Conservation (phyloP, 1,284 basidiomycete species). For the Rugiboletus extremiorientalis region DNA sequence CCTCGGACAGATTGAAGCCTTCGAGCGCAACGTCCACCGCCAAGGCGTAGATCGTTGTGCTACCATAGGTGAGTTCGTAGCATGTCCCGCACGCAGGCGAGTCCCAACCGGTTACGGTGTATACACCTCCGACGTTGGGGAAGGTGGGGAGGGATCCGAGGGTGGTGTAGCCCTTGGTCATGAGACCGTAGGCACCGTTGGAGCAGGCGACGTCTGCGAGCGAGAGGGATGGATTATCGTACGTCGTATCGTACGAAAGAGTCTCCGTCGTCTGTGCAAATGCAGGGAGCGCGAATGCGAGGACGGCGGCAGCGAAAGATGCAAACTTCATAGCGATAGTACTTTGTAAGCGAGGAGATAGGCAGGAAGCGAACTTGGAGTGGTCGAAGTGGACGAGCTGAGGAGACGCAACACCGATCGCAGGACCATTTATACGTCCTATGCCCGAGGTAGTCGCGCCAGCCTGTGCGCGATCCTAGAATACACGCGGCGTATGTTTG, state of each 20-base stretch:
- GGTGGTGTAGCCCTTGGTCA: conserved; percentile 41
- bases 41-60: conserved; percentile 22
- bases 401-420: too few relatives aligned
- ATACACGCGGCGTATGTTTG: background rate
- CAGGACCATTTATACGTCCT: conserved; percentile 17
- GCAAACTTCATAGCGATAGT: background rate
- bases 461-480: background rate
- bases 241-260: conserved; percentile 36
- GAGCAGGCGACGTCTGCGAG: conserved; percentile 49
- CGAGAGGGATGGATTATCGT: conserved; percentile 38
- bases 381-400: background rate
- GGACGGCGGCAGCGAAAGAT: conserved; percentile 13
- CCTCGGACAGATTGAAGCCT: conserved; percentile 37
- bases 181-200: conserved; percentile 41
- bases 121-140: conserved; percentile 52
- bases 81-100: conserved; percentile 37
- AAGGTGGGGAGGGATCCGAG: conserved; percentile 48
- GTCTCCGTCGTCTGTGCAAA: conserved; percentile 9
- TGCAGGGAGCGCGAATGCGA: conserved; percentile 18
- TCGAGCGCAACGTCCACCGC: conserved; percentile 34
- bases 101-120: conserved; percentile 35
- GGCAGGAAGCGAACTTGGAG: background rate
- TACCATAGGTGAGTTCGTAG: conserved; percentile 30
- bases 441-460: background rate
- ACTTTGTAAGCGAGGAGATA: background rate